These are phyloP conservation scores for Xylaria hypoxylon DNA, from an alignment of 2,329 filamentous ascomycete species.

Conservation along the genomic window DNA sequence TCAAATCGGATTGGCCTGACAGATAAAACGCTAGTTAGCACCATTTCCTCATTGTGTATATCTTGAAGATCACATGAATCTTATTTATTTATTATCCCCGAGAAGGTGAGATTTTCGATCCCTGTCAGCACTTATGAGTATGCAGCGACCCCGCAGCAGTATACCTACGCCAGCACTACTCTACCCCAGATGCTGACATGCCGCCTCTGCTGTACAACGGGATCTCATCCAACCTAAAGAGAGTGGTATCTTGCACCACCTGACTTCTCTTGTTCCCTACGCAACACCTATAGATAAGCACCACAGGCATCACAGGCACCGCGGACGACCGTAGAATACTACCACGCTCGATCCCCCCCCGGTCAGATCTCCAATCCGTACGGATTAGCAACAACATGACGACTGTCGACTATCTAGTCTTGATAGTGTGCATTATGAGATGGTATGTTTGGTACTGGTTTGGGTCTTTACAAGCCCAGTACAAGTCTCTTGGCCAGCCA, in stretches of 20 bases:
- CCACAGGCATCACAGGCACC: too few species aligned
- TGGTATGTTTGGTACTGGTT: not conserved
- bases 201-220: not conserved
- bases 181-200: not conserved
- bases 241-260: constrained; percentile 4
- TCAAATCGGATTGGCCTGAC: not conserved
- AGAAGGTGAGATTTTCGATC: not conserved
- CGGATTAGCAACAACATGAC: not conserved
- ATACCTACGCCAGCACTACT: not conserved
- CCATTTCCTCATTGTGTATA: not conserved
- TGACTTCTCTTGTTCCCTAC: not conserved
- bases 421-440: not conserved
- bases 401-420: not conserved
- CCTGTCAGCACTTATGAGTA: not conserved
- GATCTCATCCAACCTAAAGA: not conserved
- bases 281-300: not conserved
- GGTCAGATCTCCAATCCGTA: not conserved
- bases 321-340: not conserved
- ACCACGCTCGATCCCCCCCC: not conserved
- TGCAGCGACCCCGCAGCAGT: constrained; percentile 14
- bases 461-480: not conserved
- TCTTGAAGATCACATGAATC: not conserved
- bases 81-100: not conserved
- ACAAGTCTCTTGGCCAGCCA: not conserved
- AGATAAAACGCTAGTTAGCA: not conserved